Percentiles rank a stretch among this genome's conserved stretches.
Evolutionary conservation across 495 filamentous ascomycete genomes (phyloP).

Genomic region (Penicillium cosmopolitanum): DNA sequence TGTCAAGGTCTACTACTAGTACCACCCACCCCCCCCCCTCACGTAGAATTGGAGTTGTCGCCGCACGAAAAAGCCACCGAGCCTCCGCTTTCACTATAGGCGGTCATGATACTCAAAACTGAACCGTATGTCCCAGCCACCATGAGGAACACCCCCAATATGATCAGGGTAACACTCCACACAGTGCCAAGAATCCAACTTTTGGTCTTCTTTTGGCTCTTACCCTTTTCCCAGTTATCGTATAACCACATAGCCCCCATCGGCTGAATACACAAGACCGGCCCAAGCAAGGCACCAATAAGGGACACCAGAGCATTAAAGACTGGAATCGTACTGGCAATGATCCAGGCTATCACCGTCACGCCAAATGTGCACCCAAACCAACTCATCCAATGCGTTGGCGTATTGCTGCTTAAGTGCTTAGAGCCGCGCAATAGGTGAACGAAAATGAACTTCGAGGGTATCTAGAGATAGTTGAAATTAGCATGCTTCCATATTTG

Average conservation of each 20-base stretch:
- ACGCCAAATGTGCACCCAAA: slow-evolving; percentile 56
- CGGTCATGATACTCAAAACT: slow-evolving; percentile 51
- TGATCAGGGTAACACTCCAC: slow-evolving; percentile 2
- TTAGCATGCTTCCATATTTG: neutral
- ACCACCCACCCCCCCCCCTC: neutral
- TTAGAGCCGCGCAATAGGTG: slow-evolving; percentile 56
- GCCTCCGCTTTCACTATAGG: slow-evolving; percentile 26
- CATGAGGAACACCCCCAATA: slow-evolving; percentile 17
- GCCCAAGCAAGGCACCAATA: slow-evolving; percentile 61
- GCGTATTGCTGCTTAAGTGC: slow-evolving; percentile 59
- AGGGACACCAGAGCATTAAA: slow-evolving; percentile 65
- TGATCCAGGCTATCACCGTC: slow-evolving; percentile 65
- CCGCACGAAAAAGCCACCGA: slow-evolving; percentile 13
- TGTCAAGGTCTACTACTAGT: too few species aligned
- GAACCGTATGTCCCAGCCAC: slow-evolving; percentile 25
- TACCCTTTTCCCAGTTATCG: slow-evolving; percentile 52
- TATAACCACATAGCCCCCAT: slow-evolving; percentile 52
- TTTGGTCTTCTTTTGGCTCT: neutral
- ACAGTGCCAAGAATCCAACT: neutral
- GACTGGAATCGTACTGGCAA: slow-evolving; percentile 72
- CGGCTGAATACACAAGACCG: slow-evolving; percentile 47
- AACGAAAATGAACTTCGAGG: slow-evolving; percentile 62
- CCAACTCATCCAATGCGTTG: slow-evolving; percentile 62
- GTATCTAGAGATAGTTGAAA: slow-evolving; percentile 26
- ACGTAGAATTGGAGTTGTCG: slow-evolving; percentile 11